These are phyloP conservation scores for Moricandia arvensis DNA, from an alignment of 345 rosid genomes.

Conservation along the genomic window DNA sequence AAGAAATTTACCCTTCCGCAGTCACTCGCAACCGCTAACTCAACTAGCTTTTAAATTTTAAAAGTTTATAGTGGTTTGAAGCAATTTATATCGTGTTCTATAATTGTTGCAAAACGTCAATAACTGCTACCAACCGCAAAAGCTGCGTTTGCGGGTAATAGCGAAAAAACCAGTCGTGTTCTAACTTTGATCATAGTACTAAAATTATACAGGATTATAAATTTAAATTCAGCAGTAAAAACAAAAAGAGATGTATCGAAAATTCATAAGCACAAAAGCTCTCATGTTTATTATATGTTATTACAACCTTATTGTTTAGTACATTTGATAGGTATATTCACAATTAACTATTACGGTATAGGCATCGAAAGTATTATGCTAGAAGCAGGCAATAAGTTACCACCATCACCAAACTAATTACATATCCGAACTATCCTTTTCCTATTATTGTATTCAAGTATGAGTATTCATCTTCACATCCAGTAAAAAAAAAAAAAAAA, in stretches of 20 bases:
- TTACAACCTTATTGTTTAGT: neutral
- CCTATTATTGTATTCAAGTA: constrained; percentile 19
- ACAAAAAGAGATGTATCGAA: neutral
- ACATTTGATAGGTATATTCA: constrained; percentile 17
- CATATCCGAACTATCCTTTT: constrained; percentile 4
- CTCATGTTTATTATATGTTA: neutral
- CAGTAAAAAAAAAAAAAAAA: constrained; percentile 1
- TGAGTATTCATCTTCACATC: constrained; percentile 7
- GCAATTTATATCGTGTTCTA: too few species aligned
- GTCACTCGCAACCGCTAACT: too few species aligned
- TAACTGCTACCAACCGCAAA: too few species aligned
- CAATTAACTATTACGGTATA: constrained; percentile 13
- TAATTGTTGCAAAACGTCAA: too few species aligned
- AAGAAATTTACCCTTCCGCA: too few species aligned
- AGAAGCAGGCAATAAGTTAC: constrained; percentile 5
- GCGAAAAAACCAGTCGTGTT: too few species aligned
- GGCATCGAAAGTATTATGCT: constrained; percentile 18
- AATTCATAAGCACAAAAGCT: neutral
- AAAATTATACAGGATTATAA: neutral
- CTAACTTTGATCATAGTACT: neutral
- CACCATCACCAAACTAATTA: constrained; percentile 16
- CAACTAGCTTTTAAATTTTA: too few species aligned
- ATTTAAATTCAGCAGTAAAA: neutral
- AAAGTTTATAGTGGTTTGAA: too few species aligned
- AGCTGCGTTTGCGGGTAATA: too few species aligned